These are phyloP conservation scores for Candida broadrunensis DNA, from an alignment of 805 yeast genomes.

Conservation along the genomic window DNA sequence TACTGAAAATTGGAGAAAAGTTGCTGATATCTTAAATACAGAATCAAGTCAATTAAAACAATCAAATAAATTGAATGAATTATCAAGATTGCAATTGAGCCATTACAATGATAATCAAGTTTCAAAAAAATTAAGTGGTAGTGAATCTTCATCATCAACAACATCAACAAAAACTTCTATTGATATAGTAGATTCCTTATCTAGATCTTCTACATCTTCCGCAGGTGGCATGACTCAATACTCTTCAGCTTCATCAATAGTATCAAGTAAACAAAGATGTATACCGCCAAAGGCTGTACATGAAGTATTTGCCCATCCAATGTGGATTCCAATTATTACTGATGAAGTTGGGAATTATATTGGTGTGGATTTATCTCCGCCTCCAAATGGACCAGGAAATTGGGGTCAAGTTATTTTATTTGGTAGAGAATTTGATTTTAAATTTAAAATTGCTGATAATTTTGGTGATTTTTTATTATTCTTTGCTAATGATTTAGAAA, in stretches of 20 bases:
- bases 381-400: slow-evolving; percentile 55
- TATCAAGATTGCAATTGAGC: slow-evolving; percentile 19
- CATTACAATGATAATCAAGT: slow-evolving; percentile 13
- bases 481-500: slow-evolving; percentile 84
- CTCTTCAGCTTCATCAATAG: neutral
- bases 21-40: slow-evolving; percentile 42
- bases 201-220: slow-evolving; percentile 2
- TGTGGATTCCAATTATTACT: slow-evolving; percentile 89
- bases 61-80: slow-evolving; percentile 13
- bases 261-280: slow-evolving; percentile 51
- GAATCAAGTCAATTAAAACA: slow-evolving; percentile 21
- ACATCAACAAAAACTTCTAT: slow-evolving; percentile 5
- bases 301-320: slow-evolving; percentile 78
- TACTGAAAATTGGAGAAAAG: slow-evolving; percentile 83
- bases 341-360: slow-evolving; percentile 90
- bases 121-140: slow-evolving; percentile 9
- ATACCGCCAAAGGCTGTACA: slow-evolving; percentile 77
- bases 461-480: slow-evolving; percentile 86
- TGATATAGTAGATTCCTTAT: slow-evolving; percentile 4
- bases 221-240: slow-evolving; percentile 2
- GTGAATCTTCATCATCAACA: slow-evolving; percentile 1
- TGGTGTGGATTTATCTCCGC: slow-evolving; percentile 75
- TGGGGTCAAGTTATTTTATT: slow-evolving; percentile 91
- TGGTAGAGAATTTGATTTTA: slow-evolving; percentile 92
- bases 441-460: slow-evolving; percentile 78